Evolutionary conservation across 345 rosid genomes (phyloP), one percentile per base, ranked within the genome.

Genomic region (Punica granatum): DNA sequence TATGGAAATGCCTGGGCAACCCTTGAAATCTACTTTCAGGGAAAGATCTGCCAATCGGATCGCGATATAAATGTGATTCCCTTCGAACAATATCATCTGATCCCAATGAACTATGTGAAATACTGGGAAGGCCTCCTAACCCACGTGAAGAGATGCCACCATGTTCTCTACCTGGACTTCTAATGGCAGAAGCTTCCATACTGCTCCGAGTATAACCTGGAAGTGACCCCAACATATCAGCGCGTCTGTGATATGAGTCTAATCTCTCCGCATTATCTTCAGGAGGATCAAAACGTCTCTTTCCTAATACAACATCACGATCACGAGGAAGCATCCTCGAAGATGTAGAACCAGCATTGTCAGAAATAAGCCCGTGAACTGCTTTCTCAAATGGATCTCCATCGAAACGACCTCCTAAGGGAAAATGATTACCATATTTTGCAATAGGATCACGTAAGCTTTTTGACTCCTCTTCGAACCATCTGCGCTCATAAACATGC

Each of bases 151-250:
- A 60, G 34, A 79, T 43, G 54, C 82, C 75, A 69, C 71, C 76
- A 62, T 72, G 77, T 66, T 86, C 88, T 72, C 91, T 75, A 36
- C 67, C 77, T 4, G 90, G 90, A 77, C 88, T 86, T 72, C 90
- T 75, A 54, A 84, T 71, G 69, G 73, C 72, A 67, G 78, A 73
- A 65, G 73, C 77, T 72, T 78, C 84, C 77, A 76, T 60, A 74
- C 63, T 72, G 25, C 59, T 77, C 43, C 72, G 73, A 71, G 80
- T 83, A 74, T 74, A 79, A 60, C 85, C 74, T 67, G 81, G 74
- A 63, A 63, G 69, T 15, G 75, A 67, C 32, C 83, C 86, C 76
- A 62, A 70, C 75, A 77, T 78, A 54, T 81, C 80, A 9, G 64
- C 65, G 69, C 46, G 79, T 68, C 35, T 30, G 35, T 42, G 76